Percentiles rank a stretch among this genome's conserved stretches.
These are phyloP conservation scores for Euptelea pleiosperma DNA, from an alignment of 164 flowering plant species.

Conservation along the genomic window DNA sequence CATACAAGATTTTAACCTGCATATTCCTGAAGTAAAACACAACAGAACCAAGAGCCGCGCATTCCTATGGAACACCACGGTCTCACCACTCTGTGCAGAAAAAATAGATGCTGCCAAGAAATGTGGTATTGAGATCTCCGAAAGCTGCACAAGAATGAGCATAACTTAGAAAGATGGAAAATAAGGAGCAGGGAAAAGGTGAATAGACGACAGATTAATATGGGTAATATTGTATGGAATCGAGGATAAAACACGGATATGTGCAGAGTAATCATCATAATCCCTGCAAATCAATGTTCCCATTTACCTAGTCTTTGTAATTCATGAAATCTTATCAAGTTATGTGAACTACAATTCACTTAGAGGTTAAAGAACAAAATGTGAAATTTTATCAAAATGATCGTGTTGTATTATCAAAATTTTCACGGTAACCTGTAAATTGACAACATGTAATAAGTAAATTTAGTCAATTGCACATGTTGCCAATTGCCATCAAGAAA, in stretches of 20 bases:
- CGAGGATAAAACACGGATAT: too few species aligned
- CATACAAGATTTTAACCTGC: constrained; percentile 87
- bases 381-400: too few species aligned
- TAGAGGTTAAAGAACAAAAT: too few species aligned
- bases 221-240: too few species aligned
- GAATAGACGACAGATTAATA: too few species aligned
- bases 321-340: neutral
- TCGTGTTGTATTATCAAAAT: too few species aligned
- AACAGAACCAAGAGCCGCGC: constrained; percentile 54
- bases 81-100: constrained; percentile 66
- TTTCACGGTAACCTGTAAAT: too few species aligned
- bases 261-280: too few species aligned
- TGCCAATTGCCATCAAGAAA: too few species aligned
- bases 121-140: constrained; percentile 88
- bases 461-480: too few species aligned
- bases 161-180: neutral
- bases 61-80: constrained; percentile 55
- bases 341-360: too few species aligned
- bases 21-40: constrained; percentile 69
- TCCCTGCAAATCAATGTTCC: neutral
- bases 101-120: constrained; percentile 85
- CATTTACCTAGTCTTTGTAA: neutral
- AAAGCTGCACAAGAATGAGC: constrained; percentile 39
- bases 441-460: too few species aligned
- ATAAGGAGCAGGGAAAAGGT: neutral